phyloP scores from a whole-genome alignment of 495 filamentous ascomycete species.

The Neurospora sublineolata region DNA sequence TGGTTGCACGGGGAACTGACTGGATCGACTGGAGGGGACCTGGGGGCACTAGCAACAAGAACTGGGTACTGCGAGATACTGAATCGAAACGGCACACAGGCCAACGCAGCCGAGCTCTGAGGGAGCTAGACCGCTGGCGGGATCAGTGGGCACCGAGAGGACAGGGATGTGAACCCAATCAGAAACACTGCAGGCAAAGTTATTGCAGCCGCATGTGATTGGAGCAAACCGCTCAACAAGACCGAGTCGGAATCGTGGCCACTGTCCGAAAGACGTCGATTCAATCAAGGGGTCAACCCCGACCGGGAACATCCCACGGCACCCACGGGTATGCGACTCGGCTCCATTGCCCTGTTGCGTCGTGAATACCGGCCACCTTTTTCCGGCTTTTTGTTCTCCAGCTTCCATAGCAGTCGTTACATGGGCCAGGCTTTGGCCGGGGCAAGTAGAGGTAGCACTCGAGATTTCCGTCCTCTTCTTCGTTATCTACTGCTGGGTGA shows the following conservation, averaged over 20 bases:
- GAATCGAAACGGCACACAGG: not conserved
- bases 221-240: not conserved
- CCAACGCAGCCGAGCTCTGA: not conserved
- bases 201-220: slow-evolving; percentile 1
- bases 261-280: too few relatives aligned
- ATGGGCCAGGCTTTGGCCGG: not conserved
- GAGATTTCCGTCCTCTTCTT: not conserved
- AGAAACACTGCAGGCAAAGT: slow-evolving; percentile 1
- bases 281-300: not conserved
- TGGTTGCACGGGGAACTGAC: not conserved
- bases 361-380: not conserved
- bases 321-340: not conserved
- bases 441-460: not conserved
- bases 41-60: not conserved
- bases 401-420: not conserved
- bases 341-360: not conserved
- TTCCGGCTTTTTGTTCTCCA: not conserved
- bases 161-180: slow-evolving; percentile 11
- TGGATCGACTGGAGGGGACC: not conserved
- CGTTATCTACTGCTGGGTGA: not conserved
- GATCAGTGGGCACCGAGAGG: too few relatives aligned
- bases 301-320: not conserved
- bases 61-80: not conserved
- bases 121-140: not conserved
- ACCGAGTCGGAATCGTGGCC: not conserved